Base-by-base conservation (phyloP, 2,329 filamentous ascomycete genomes). In the Fusarium miscanthi region DNA sequence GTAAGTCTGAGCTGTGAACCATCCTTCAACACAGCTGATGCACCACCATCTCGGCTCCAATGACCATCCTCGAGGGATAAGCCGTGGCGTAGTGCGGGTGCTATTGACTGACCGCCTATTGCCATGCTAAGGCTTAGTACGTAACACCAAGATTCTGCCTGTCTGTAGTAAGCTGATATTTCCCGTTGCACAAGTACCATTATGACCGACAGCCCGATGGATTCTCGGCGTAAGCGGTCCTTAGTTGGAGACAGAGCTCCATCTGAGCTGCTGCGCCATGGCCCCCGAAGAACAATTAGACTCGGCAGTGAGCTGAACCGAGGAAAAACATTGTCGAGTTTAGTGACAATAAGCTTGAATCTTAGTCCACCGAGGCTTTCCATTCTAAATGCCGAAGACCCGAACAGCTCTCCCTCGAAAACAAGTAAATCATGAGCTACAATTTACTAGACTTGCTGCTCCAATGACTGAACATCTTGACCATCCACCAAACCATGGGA, bases 21-120 rank as follows among this genome's bases (percentile, higher is more conserved):
- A 52, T 52, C n/a, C 17, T 38, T 33, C 25, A 8, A 23, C 35
- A 27, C 45, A 64, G 66, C 64, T 63, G 65, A 69, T 63, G 37
- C 48, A 51, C 42, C 35, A 27, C 13, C 17, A 30, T 16, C 31
- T 12, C 7, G 21, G 8, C 33, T 33, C 51, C 43, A 51, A 38
- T 65, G 3, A n/a, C 8, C n/a, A 17, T 21, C 38, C 19, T 41
- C n/a, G 30, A n/a, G 2, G n/a, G 6, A 25, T 11, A 33, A 66
- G 38, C 53, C 49, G 43, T 43, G 48, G 23, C 48, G 49, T 61
- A 38, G 27, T 17, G 27, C 37, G 14, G 19, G 23, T 54, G 59
- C 12, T 19, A 16, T 16, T 40, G n/a, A 40, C 27, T 51, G 60
- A 57, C 40, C 49, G 54, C 43, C 54, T 23, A 66, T 49, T 57